Percentiles rank a stretch among this genome's conserved stretches.
Conservation (phyloP, 2,329 filamentous ascomycete genomes). For the Epicoccum nigrum region DNA sequence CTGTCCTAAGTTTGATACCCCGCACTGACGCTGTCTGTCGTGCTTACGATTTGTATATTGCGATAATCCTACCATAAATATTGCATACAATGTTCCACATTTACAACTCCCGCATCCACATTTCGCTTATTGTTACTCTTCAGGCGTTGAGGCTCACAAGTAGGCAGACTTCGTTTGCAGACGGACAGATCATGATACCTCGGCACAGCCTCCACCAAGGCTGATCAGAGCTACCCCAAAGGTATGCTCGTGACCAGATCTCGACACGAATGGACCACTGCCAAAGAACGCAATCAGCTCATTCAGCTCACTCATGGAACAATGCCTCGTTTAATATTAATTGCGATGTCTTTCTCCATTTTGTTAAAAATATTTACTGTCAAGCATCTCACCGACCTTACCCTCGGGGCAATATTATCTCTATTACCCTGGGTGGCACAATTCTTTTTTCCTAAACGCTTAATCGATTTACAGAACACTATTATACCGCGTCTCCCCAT, state of each 20-base stretch:
- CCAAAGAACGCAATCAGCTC: no score
- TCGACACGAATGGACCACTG: no score
- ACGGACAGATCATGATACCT: background rate
- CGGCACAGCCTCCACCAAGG: slow-evolving; percentile 15
- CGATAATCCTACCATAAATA: background rate
- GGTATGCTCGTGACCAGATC: background rate
- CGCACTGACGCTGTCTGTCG: slow-evolving; percentile 4
- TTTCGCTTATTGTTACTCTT: background rate
- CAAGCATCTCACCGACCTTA: no score
- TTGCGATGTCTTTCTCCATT: no score
- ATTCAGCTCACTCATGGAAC: no score
- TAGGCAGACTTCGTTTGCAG: slow-evolving; percentile 6
- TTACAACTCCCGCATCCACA: background rate
- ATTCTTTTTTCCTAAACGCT: no score
- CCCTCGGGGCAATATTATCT: no score
- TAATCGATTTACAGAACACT: no score
- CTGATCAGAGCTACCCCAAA: background rate
- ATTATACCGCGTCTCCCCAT: no score
- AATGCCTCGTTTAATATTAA: no score
- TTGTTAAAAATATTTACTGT: no score
- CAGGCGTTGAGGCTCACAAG: background rate
- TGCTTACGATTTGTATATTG: background rate
- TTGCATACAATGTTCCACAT: background rate
- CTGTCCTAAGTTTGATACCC: slow-evolving; percentile 6
- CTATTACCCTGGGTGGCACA: no score